Percentiles rank a stretch among this genome's conserved stretches.
Evolutionary conservation across 495 filamentous ascomycete genomes (phyloP).

Genomic region (Podospora pseudoanserina): DNA sequence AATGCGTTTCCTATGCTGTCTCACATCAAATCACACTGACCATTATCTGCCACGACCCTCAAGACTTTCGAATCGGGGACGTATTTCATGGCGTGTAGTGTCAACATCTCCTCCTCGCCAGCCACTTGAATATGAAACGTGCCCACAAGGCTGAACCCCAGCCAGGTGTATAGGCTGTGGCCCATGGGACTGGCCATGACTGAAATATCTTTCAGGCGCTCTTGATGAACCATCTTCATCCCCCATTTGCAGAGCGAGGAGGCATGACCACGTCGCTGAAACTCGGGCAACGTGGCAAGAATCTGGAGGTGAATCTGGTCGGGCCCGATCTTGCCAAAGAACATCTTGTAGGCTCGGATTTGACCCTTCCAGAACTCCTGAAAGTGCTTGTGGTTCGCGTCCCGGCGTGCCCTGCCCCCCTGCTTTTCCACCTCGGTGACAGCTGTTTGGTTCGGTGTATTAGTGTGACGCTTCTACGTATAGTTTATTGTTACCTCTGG

Average conservation of each 20-base stretch:
- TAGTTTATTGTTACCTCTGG: too few relatives aligned
- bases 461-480: background rate
- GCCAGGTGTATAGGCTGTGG: conserved; percentile 29
- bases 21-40: background rate
- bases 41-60: background rate
- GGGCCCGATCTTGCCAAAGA: conserved; percentile 28
- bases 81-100: conserved; percentile 40
- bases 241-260: conserved; percentile 34
- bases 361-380: conserved; percentile 30
- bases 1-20: background rate
- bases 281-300: conserved; percentile 33
- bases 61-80: conserved; percentile 1
- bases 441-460: conserved; percentile 17
- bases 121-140: conserved; percentile 31
- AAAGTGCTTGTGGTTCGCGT: conserved; percentile 35
- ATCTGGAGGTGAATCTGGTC: conserved; percentile 38
- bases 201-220: conserved; percentile 25
- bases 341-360: conserved; percentile 25
- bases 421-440: conserved; percentile 26
- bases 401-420: conserved; percentile 28
- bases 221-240: conserved; percentile 26
- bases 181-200: conserved; percentile 43
- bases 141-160: conserved; percentile 26
- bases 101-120: conserved; percentile 31
- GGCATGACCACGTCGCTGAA: conserved; percentile 33